Conservation (phyloP, 306 rosid species). For the Prunus mume region DNA sequence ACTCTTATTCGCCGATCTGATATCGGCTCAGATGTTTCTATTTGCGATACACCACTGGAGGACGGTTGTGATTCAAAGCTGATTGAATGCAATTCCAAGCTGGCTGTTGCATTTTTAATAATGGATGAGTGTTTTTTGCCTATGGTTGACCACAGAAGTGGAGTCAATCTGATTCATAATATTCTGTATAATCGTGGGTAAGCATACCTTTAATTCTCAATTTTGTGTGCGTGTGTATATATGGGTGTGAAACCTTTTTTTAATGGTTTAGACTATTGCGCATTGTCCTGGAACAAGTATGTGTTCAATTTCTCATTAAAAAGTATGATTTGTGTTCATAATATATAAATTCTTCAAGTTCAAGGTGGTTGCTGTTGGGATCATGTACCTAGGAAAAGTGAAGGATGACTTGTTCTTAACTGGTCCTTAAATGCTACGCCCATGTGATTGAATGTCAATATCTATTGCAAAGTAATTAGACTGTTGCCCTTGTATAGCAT, state of each 20-base stretch:
- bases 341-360: not conserved
- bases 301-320: not conserved
- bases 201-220: constrained; percentile 29
- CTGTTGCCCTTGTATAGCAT: not conserved
- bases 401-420: not conserved
- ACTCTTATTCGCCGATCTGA: constrained; percentile 66
- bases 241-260: not conserved
- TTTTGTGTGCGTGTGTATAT: not conserved
- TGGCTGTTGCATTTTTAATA: constrained; percentile 76
- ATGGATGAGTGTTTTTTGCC: constrained; percentile 98
- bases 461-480: not conserved
- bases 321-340: not conserved
- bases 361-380: not conserved
- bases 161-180: constrained; percentile 77
- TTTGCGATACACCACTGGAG: constrained; percentile 40
- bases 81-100: constrained; percentile 81
- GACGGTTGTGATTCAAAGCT: constrained; percentile 62
- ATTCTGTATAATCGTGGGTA: constrained; percentile 83
- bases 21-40: constrained; percentile 48
- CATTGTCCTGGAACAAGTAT: not conserved
- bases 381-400: not conserved
- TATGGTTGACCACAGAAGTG: constrained; percentile 81
- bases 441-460: not conserved
- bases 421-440: not conserved
- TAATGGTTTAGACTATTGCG: not conserved